Evolutionary conservation across 208 protist species (phyloP), one percentile per base, ranked within the genome.

Genomic region (Vickermania spadyakhi): DNA sequence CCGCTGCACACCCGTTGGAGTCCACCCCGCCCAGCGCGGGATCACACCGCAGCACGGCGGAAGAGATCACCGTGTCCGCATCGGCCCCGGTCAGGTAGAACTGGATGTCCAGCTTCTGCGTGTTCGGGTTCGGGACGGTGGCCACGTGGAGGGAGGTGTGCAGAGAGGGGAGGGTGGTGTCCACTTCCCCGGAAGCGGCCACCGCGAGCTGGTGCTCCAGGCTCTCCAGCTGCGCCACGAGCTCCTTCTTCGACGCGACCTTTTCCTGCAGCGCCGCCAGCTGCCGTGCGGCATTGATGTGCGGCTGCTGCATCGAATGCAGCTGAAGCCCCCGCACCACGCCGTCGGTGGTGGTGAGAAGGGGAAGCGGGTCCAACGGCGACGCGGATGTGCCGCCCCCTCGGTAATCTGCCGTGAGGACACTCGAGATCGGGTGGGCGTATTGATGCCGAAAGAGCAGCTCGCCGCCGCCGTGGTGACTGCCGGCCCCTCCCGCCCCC

Each of bases 351-450:
- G 91, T 88, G 72, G 81, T 93, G 27, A 89, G 65, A 1, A 98
- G 51, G 13, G 96, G 79, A 66, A 96, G 64, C 36, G 36, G 36
- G 11, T 45, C 36, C 7, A 45, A 45, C 36, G 36, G 36, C 11
- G 36, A 45, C 11, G 11, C 36, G 36, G 36, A 7, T 25, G 62
- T 52, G 13, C 69, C 49, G 14, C 92, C 92, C 58, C 94, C 90
- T 5, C 95, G 84, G 59, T 97, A 97, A 72, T 97, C 93, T 59
- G 88, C 80, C 28, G 68, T 68, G 26, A 96, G 66, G 21, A 98
- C 86, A 2, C 83, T 79, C 0, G 87, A 72, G 28, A 97, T 77
- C 1, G 86, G 68, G 1, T 78, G 54, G 41, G 59, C 18, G 62
- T 90, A 91, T 13, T 60, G 73, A 23, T 95, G 91, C 36, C 84